Conservation (phyloP, 345 rosid species). For the Gossypioides kirkii region DNA sequence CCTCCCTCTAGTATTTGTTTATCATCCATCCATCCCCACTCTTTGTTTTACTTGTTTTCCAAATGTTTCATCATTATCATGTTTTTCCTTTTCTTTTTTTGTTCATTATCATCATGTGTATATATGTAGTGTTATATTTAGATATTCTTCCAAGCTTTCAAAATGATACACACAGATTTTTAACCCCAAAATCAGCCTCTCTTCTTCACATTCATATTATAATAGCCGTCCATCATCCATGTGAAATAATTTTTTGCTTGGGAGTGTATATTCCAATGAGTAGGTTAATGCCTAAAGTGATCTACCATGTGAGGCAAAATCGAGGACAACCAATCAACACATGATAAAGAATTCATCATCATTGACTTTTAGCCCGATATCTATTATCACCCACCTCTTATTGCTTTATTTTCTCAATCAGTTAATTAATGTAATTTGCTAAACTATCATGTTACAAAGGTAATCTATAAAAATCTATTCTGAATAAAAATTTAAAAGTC, state of each 20-base stretch:
- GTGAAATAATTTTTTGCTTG: too few species aligned
- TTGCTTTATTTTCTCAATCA: too few species aligned
- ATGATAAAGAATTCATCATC: conserved; percentile 6
- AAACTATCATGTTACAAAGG: too few species aligned
- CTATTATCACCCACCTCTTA: too few species aligned
- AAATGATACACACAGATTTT: conserved; percentile 22
- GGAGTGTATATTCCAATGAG: background rate
- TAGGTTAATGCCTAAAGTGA: conserved; percentile 15
- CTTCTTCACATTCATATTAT: background rate
- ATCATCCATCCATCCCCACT: background rate
- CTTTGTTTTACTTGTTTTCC: background rate
- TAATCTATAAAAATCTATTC: too few species aligned
- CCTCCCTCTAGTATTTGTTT: background rate
- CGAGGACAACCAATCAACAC: conserved; percentile 18
- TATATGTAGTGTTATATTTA: too few species aligned
- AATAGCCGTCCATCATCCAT: background rate
- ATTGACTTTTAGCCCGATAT: conserved; percentile 17
- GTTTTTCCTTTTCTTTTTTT: background rate
- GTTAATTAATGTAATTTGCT: too few species aligned
- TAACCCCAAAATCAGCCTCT: too few species aligned
- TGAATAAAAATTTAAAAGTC: too few species aligned
- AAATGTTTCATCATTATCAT: conserved; percentile 16
- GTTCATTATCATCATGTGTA: background rate
- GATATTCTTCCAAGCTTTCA: background rate
- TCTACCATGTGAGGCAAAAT: conserved; percentile 24